phyloP scores from a whole-genome alignment of 1,139 yeast species.

The Yamadazyma oceani region DNA sequence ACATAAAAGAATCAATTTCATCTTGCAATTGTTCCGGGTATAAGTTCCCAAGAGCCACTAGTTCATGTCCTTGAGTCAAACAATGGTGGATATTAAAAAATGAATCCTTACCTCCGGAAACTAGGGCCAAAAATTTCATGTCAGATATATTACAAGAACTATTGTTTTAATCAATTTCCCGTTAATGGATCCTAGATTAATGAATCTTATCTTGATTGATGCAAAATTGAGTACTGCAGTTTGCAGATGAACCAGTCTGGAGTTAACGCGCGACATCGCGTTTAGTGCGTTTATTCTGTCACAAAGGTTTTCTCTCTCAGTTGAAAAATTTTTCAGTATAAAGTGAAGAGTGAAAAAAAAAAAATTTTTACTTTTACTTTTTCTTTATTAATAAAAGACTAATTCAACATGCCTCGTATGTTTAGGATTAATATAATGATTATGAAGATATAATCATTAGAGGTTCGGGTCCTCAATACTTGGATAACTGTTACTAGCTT shows the following conservation, averaged over 20 bases:
- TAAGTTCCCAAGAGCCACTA: constrained; percentile 81
- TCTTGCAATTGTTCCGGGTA: constrained; percentile 57
- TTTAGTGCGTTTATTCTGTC: constrained; percentile 5
- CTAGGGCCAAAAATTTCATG: constrained; percentile 90
- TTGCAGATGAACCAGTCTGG: no score
- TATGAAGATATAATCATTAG: constrained; percentile 19
- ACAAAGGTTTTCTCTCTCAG: not conserved
- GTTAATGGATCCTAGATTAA: no score
- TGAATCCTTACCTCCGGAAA: constrained; percentile 96
- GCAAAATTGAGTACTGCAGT: no score
- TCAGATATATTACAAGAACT: no score
- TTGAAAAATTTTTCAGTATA: constrained; percentile 14
- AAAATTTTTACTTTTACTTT: constrained; percentile 11
- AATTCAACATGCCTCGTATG: constrained; percentile 58
- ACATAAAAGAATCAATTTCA: constrained; percentile 94
- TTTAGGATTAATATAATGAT: constrained; percentile 15
- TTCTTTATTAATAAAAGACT: constrained; percentile 14
- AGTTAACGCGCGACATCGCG: constrained; percentile 4
- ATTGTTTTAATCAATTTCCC: no score
- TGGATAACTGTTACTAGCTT: constrained; percentile 8
- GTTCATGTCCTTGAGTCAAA: constrained; percentile 75
- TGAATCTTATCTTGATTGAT: no score
- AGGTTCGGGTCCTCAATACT: constrained; percentile 74
- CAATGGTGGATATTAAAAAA: constrained; percentile 88
- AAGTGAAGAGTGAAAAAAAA: constrained; percentile 9